Base-by-base conservation (phyloP, 192 early-diverging fungal genomes). In the Gryganskiella cystojenkinii region DNA sequence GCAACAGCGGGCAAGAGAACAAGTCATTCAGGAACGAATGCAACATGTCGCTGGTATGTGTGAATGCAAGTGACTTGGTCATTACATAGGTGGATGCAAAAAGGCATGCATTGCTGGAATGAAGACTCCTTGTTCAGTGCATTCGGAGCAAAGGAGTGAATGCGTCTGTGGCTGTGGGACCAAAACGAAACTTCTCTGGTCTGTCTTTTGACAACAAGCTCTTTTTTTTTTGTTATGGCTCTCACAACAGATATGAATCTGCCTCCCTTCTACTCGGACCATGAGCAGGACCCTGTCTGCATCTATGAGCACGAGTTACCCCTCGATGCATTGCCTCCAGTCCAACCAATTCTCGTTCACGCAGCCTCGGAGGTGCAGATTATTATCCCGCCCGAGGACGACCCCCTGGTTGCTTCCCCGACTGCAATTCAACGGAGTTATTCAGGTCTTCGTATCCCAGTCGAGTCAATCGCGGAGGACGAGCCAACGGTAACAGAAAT, bases 291-390 rank as follows among this genome's bases (percentile, higher is more conserved):
- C 50, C 74, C 74, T 11, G 74, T 78, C 28, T 67, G 65, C 49
- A 62, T 78, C 46, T 78, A 64, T 53, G 74, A 78, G 30, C 66
- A 78, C 44, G 74, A 78, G 40, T 47, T 78, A 3, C 66, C 60
- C 3, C 74, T 61, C 8, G 66, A 60, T 25, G 54, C 45, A 5
- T 27, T 76, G 3, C 64, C 52, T 14, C 60, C 49, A 0, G 35
- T 52, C 24, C 65, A 69, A 28, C 74, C 74, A 17, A 78, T 78
- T 34, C 55, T 78, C 13, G 66, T 78, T 8, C 66, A 78, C 60
- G 59, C 74, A 22, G 3, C 56, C 11, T 60, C 56, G 19, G 49
- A 66, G 6, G 37, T 30, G 6, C 34, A 46, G 7, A 40, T 40
- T 24, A 9, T 43, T 7, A 61, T 67, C 30, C 43, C 58, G 5